Conservation (phyloP, 2,329 filamentous ascomycete genomes). For the Monosporascus sp. region DNA sequence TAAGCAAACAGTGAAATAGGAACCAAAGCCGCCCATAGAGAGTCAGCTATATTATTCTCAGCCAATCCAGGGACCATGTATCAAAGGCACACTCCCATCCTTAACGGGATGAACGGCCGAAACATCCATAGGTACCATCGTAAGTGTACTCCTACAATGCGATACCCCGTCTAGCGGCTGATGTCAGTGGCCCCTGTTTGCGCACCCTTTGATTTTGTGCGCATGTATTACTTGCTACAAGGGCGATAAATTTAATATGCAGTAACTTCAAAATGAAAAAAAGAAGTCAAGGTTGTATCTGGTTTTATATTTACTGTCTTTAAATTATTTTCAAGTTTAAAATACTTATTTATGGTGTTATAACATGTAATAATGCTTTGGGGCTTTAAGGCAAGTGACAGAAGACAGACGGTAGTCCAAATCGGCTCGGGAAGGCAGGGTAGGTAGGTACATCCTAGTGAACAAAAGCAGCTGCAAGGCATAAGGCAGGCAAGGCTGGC, state of each 20-base stretch:
- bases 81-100: too few relatives aligned
- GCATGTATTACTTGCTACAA: neutral
- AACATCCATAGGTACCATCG: too few relatives aligned
- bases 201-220: neutral
- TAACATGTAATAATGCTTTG: neutral
- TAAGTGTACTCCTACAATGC: too few relatives aligned
- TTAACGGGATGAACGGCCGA: too few relatives aligned
- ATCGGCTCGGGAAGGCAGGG: neutral
- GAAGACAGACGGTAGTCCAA: neutral
- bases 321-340: neutral
- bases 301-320: neutral
- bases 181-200: too few relatives aligned
- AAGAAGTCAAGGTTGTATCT: neutral
- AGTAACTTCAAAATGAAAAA: neutral
- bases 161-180: too few relatives aligned
- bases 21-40: too few relatives aligned
- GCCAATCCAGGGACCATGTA: neutral
- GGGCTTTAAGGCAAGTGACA: neutral
- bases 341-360: neutral
- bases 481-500: too few relatives aligned
- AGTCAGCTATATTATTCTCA: neutral
- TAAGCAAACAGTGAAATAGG: too few relatives aligned
- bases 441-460: too few relatives aligned
- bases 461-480: too few relatives aligned
- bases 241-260: neutral